These are phyloP conservation scores for Phytopythium kandeliae DNA, from an alignment of 352 stramenopile genomes.

Conservation along the genomic window DNA sequence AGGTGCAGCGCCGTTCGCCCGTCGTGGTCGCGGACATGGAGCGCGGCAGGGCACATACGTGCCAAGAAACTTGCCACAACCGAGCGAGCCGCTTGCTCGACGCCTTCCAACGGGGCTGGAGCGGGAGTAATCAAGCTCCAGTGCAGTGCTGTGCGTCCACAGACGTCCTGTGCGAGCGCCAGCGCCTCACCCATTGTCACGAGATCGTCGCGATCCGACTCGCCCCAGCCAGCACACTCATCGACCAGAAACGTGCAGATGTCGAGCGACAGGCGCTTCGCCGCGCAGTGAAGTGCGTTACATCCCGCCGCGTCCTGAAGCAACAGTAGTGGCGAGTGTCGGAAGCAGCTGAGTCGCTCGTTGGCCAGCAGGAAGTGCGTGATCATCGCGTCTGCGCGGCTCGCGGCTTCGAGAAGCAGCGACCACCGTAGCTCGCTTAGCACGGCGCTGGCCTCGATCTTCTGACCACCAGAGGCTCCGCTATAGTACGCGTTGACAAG, in stretches of 20 bases:
- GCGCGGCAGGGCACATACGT: slow-evolving; percentile 14
- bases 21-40: slow-evolving; percentile 38
- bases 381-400: slow-evolving; percentile 15
- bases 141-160: slow-evolving; percentile 47
- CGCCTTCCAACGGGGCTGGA: neutral
- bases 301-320: slow-evolving; percentile 29
- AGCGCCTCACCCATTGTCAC: slow-evolving; percentile 15
- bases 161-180: slow-evolving; percentile 23
- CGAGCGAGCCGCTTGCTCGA: neutral
- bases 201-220: neutral
- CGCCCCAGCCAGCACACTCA: neutral
- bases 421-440: slow-evolving; percentile 26
- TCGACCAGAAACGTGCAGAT: slow-evolving; percentile 37
- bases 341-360: slow-evolving; percentile 7
- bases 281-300: slow-evolving; percentile 48
- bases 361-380: slow-evolving; percentile 18
- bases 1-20: slow-evolving; percentile 38
- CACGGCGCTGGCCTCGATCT: slow-evolving; percentile 5
- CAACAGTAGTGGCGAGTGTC: slow-evolving; percentile 4
- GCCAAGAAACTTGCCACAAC: slow-evolving; percentile 24
- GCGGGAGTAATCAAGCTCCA: slow-evolving; percentile 24
- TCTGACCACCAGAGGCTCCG: neutral
- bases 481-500: slow-evolving; percentile 22
- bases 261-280: slow-evolving; percentile 30
- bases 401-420: slow-evolving; percentile 58